A percentile compares a stretch with the other conserved stretches of the same genome.
These are phyloP conservation scores for Xylariales sp. DNA, from an alignment of 2,329 filamentous ascomycete species.

Conservation along the genomic window DNA sequence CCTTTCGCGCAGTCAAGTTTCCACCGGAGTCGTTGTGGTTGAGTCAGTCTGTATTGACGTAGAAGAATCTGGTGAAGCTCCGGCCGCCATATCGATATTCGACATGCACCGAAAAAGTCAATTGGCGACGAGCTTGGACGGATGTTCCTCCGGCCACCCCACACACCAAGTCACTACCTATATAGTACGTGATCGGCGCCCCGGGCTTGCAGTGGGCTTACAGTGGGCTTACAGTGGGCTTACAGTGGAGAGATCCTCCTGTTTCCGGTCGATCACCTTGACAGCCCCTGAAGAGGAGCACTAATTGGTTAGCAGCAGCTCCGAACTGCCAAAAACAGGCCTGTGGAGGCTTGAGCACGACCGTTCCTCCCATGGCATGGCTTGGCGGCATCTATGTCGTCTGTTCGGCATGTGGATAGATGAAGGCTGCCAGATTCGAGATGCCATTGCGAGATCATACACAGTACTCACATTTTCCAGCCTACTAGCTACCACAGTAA, in stretches of 20 bases:
- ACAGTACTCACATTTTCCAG: no score
- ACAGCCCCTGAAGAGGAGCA: not conserved
- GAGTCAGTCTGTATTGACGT: not conserved
- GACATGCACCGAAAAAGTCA: conserved; percentile 1
- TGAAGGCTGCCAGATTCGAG: no score
- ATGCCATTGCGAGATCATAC: no score
- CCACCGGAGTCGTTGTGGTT: no score
- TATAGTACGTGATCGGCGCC: no score
- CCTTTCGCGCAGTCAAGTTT: no score
- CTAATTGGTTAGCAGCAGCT: not conserved
- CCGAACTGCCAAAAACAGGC: not conserved
- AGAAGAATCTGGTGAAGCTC: not conserved
- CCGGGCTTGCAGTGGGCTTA: no score
- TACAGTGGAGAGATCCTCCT: not conserved
- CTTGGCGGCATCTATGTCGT: not conserved
- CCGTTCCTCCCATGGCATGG: not conserved
- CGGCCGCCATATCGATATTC: not conserved
- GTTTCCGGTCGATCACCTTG: conserved; percentile 3
- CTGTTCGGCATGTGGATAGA: not conserved
- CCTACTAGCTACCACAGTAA: no score
- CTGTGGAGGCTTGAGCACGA: no score
- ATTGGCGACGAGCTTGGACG: not conserved
- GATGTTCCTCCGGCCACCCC: no score
- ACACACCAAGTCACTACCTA: no score
- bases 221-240: no score